Base-by-base conservation (phyloP, 2,329 filamentous ascomycete species). In the Ceratocystis harringtonii region DNA sequence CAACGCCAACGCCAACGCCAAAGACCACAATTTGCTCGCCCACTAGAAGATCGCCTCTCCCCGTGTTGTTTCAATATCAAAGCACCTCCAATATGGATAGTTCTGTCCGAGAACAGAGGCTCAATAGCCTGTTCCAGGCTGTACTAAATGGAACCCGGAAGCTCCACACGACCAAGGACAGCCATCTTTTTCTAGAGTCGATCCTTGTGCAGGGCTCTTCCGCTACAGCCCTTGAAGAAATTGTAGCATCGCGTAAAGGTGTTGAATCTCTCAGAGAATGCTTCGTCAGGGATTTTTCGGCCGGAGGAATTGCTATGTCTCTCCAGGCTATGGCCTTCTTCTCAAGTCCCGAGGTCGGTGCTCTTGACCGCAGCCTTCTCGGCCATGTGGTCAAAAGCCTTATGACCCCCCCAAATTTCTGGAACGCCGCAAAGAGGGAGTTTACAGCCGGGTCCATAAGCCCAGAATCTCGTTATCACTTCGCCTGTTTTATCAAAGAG, bases 171-270 rank as follows among this genome's bases (percentile, higher is more conserved):
- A 10, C 1, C 15, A 48, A 19, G 8, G 45, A 48, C 17, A 4
- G 6, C 8, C 45, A 8, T n/a, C 45, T 48, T 10, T 65, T 65
- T n/a, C 19, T 65, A 5, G 64, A 65, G 22, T 58, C 64, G 19
- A 55, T 65, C 5, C 43, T 61, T 1, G 44, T 44, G 3, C n/a
- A 55, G 12, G 3, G 17, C 10, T 5, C 58, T 17, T 28, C 64
- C 5, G 43, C 28, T 22, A 41, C n/a, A 17, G 58, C 57, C 19
- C n/a, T 65, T 3, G 30, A 62, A 41, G 28, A 25, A 5, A 28
- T 65, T 12, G 15, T 65, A 10, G 45, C 17, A n/a, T n/a, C 41
- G 6, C 7, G 5, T 3, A 8, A 30, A 10, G 64, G 64, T 4
- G 17, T 65, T 22, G 19, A 28, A 3, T 50, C 12, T 52, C 58